phyloP scores from a whole-genome alignment of 352 stramenopile species.

The Globisporangium irregulare region DNA sequence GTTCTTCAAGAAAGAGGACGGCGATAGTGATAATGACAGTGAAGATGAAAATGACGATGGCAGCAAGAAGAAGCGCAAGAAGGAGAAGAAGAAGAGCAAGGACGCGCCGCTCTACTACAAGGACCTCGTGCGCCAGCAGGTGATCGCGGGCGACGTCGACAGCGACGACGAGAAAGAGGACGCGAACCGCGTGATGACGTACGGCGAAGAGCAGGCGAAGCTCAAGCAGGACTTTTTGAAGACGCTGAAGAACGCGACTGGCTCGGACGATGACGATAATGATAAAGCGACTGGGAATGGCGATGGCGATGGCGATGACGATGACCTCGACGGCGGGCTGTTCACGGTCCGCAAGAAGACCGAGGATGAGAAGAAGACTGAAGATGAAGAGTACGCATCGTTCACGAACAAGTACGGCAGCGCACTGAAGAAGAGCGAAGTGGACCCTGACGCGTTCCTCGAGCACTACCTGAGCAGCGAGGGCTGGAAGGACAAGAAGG shows the following conservation, averaged over 20 bases:
- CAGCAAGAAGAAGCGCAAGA: constrained; percentile 15
- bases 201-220: constrained; percentile 65
- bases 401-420: constrained; percentile 69
- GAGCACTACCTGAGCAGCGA: constrained; percentile 76
- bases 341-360: constrained; percentile 75
- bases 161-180: constrained; percentile 74
- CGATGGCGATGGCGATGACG: constrained; percentile 56
- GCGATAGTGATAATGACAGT: constrained; percentile 20
- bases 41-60: constrained; percentile 26
- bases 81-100: constrained; percentile 32
- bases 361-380: constrained; percentile 45
- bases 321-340: constrained; percentile 60
- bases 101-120: constrained; percentile 87
- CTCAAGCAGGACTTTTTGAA: constrained; percentile 68
- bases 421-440: constrained; percentile 54
- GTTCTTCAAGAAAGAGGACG: constrained; percentile 82
- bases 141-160: constrained; percentile 81
- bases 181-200: constrained; percentile 48
- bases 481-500: constrained; percentile 82
- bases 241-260: constrained; percentile 32
- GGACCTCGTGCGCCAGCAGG: constrained; percentile 94
- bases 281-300: constrained; percentile 15
- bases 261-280: constrained; percentile 26
- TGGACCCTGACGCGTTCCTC: constrained; percentile 76
- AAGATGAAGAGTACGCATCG: constrained; percentile 64